Conservation (phyloP, 1,284 basidiomycete genomes). For the Coniferiporia sulphurascens region DNA sequence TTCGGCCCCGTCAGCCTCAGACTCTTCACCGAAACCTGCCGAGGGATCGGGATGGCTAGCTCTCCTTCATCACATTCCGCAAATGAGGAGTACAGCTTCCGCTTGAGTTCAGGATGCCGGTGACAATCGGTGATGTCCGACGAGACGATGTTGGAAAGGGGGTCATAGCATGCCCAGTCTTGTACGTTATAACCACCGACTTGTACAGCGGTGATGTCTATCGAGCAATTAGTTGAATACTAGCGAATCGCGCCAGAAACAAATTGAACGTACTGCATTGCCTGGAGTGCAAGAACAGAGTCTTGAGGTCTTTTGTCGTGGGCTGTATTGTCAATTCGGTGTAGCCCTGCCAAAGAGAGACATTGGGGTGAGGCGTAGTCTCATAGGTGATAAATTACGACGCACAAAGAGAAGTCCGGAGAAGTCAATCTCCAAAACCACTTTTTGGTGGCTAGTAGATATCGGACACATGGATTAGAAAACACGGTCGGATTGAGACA, state of each 20-base stretch:
- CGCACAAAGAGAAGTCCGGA: constrained; percentile 72
- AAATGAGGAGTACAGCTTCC: constrained; percentile 85
- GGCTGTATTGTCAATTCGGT: constrained; percentile 88
- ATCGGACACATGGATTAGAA: constrained; percentile 48
- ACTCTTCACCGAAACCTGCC: constrained; percentile 68
- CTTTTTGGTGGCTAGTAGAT: constrained; percentile 88
- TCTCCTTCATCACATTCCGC: constrained; percentile 93
- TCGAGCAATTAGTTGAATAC: constrained; percentile 11
- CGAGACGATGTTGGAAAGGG: constrained; percentile 65
- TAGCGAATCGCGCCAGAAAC: not conserved
- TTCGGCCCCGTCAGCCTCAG: constrained; percentile 39
- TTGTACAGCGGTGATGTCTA: constrained; percentile 19
- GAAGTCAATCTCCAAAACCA: constrained; percentile 87
- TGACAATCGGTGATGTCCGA: constrained; percentile 79
- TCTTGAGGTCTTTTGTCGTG: constrained; percentile 66
- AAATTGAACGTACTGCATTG: constrained; percentile 63
- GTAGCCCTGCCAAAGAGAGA: constrained; percentile 59
- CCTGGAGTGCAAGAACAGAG: constrained; percentile 81
- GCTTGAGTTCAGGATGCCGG: constrained; percentile 89
- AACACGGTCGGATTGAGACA: constrained; percentile 16
- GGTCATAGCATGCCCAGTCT: constrained; percentile 75
- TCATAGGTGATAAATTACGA: not conserved
- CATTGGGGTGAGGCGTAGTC: not conserved
- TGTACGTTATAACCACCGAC: constrained; percentile 6
- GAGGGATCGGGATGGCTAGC: constrained; percentile 85